Evolutionary conservation across 805 yeast species (phyloP).

Genomic region (Clavispora phyllophila): DNA sequence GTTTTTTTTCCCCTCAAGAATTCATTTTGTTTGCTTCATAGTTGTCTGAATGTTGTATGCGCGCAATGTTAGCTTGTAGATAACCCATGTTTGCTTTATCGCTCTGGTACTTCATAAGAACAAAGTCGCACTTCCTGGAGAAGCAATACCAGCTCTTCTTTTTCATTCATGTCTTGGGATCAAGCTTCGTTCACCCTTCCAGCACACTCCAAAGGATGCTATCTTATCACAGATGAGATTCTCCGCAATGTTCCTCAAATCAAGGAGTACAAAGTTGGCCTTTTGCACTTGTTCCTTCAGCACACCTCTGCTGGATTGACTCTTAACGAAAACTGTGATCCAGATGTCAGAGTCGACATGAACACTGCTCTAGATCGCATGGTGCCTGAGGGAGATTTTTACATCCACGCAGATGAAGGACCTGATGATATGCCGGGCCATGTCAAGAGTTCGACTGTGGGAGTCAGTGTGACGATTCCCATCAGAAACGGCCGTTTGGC

Average conservation of each 20-base stretch:
- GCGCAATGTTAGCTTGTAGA: not conserved
- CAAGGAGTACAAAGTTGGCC: conserved; percentile 55
- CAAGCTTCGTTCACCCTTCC: conserved; percentile 51
- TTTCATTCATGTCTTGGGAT: conserved; percentile 41
- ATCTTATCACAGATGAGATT: conserved; percentile 68
- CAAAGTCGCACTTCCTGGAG: not conserved
- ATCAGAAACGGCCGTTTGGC: conserved; percentile 63
- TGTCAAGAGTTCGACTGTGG: conserved; percentile 48
- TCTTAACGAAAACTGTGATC: conserved; percentile 74
- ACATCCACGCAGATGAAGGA: conserved; percentile 69
- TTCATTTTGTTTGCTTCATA: not conserved
- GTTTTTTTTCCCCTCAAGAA: not conserved
- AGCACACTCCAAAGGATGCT: conserved; percentile 62
- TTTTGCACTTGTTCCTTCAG: conserved; percentile 61
- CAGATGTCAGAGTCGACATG: conserved; percentile 72
- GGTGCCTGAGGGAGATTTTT: conserved; percentile 60
- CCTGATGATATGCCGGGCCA: conserved; percentile 86
- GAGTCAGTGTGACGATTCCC: conserved; percentile 63
- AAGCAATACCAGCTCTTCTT: not conserved
- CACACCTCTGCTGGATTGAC: conserved; percentile 80
- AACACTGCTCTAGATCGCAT: conserved; percentile 54
- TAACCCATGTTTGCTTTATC: not conserved
- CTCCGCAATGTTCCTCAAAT: conserved; percentile 52
- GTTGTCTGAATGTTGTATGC: not conserved
- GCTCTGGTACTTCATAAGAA: not conserved